phyloP scores from a whole-genome alignment of 2,329 filamentous ascomycete species.

The Metarhizium robertsii region DNA sequence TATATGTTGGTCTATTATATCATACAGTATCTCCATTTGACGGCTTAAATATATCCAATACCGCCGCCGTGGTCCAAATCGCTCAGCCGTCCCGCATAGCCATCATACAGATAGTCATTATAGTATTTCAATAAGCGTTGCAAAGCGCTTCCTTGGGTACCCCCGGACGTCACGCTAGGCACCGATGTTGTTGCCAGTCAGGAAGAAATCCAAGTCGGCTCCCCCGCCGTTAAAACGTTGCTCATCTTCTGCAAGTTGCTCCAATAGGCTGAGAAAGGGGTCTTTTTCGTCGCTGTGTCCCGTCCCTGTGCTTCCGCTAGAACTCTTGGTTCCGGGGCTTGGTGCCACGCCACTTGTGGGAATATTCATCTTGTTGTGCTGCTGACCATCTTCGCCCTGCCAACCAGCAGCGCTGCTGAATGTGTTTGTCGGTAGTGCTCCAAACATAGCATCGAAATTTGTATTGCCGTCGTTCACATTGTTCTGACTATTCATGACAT shows the following conservation, averaged over 20 bases:
- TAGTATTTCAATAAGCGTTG: background rate
- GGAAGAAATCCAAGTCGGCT: constrained; percentile 71
- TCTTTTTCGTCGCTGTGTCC: constrained; percentile 59
- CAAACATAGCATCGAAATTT: constrained; percentile 51
- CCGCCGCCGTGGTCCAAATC: too few species aligned
- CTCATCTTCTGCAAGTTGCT: constrained; percentile 78
- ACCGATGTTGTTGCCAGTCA: constrained; percentile 20
- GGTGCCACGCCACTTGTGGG: constrained; percentile 12
- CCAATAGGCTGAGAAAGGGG: constrained; percentile 68
- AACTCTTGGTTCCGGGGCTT: constrained; percentile 39
- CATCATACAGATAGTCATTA: background rate
- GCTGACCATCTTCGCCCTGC: constrained; percentile 30
- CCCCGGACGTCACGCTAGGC: background rate
- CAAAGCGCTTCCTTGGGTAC: background rate
- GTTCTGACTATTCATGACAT: background rate
- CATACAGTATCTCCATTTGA: background rate
- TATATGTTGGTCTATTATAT: background rate
- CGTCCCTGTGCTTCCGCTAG: constrained; percentile 39
- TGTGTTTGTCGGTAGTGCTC: constrained; percentile 41
- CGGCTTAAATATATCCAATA: background rate
- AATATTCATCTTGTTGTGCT: constrained; percentile 10
- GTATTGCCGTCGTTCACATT: background rate
- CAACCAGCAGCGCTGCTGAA: constrained; percentile 44
- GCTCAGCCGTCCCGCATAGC: background rate
- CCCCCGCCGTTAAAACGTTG: constrained; percentile 51